Conservation (phyloP, 2,329 filamentous ascomycete genomes). For the Ceratocystis ficicola region DNA sequence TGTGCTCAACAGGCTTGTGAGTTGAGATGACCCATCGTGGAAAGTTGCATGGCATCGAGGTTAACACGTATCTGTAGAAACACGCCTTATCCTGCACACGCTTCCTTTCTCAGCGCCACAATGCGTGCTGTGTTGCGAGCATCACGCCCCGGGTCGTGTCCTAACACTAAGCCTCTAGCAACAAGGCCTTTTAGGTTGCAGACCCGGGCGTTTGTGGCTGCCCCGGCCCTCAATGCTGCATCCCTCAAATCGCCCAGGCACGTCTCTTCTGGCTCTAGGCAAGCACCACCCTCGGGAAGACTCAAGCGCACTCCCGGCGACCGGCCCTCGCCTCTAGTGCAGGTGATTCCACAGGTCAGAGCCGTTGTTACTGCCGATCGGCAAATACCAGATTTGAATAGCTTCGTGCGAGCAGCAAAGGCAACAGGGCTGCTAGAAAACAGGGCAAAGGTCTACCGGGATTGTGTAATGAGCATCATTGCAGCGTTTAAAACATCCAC, state of each 20-base stretch:
- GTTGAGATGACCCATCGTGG: background rate
- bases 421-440: conserved; percentile 3
- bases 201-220: background rate
- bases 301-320: background rate
- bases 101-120: background rate
- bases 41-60: background rate
- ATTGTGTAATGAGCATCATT: conserved; percentile 11
- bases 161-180: background rate
- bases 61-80: background rate
- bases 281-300: background rate
- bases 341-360: conserved; percentile 6
- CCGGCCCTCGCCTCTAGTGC: background rate
- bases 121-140: conserved; percentile 3
- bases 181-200: background rate
- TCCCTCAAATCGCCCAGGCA: background rate
- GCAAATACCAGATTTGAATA: conserved; percentile 11
- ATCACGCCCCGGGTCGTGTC: background rate
- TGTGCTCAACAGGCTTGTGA: background rate
- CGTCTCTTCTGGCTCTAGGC: background rate
- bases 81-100: background rate
- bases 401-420: conserved; percentile 14
- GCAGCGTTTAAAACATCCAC: conserved; percentile 12
- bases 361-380: background rate
- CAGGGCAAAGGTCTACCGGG: conserved; percentile 14
- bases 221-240: background rate